These are phyloP conservation scores for Pythium vanterpoolii DNA, from an alignment of 352 stramenopile species.

Conservation along the genomic window DNA sequence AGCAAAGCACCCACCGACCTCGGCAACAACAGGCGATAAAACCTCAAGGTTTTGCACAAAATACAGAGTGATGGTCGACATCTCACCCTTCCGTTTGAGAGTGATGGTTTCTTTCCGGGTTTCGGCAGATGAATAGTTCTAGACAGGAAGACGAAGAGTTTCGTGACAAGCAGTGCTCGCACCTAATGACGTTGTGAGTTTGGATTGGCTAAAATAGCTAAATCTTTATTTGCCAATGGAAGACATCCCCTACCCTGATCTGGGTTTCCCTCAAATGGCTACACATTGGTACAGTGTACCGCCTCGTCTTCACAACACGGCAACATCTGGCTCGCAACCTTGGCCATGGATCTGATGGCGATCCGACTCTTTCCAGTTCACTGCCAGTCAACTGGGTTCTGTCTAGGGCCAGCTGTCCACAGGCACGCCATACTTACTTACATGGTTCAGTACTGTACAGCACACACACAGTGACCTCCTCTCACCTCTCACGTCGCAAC, in stretches of 20 bases:
- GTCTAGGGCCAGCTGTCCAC: not conserved
- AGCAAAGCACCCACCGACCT: conserved; percentile 5
- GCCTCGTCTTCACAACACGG: conserved; percentile 7
- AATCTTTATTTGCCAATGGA: no score
- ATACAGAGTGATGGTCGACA: conserved; percentile 9
- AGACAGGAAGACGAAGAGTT: not conserved
- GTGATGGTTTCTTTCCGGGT: conserved; percentile 2
- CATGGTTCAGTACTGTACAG: no score
- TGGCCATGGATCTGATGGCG: conserved; percentile 6
- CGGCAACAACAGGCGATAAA: conserved; percentile 4
- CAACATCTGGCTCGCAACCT: not conserved
- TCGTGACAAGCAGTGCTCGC: not conserved
- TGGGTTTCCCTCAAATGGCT: no score
- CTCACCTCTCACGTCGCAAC: no score
- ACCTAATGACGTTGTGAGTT: not conserved
- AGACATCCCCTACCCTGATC: no score
- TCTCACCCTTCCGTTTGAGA: conserved; percentile 4
- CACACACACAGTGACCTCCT: not conserved
- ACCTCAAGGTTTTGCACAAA: conserved; percentile 17
- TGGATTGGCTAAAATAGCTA: not conserved
- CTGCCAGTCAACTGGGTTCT: not conserved
- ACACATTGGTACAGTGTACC: no score
- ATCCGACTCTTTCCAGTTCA: conserved; percentile 3
- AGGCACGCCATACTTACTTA: not conserved
- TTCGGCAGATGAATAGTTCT: conserved; percentile 1